Conservation (phyloP, 1,139 yeast species). For the Candida sanyaensis region DNA sequence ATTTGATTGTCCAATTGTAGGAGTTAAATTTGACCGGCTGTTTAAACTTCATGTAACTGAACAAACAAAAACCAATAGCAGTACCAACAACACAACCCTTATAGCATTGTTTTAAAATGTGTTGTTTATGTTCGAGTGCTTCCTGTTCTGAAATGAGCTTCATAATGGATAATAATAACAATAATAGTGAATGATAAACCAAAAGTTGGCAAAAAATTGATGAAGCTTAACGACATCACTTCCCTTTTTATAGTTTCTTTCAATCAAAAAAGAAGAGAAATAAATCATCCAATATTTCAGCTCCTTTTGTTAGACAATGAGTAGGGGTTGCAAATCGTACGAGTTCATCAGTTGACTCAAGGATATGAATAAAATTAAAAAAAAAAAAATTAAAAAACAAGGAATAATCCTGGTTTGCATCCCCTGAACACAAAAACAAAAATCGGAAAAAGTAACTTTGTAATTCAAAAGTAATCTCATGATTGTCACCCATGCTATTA, state of each 20-base stretch:
- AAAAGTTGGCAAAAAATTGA: not conserved
- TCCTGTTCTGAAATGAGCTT: slow-evolving; percentile 69
- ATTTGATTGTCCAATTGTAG: slow-evolving; percentile 48
- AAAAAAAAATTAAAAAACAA: no score
- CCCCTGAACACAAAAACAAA: no score
- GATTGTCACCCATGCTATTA: no score
- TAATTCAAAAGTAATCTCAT: no score
- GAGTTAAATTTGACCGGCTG: slow-evolving; percentile 21
- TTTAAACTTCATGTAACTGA: slow-evolving; percentile 25
- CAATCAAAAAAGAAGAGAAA: not conserved
- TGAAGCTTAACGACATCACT: not conserved
- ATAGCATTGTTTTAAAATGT: slow-evolving; percentile 59
- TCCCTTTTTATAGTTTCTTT: not conserved
- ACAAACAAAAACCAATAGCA: slow-evolving; percentile 51
- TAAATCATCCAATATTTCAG: not conserved
- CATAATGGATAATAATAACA: slow-evolving; percentile 40
- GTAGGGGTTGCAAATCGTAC: not conserved
- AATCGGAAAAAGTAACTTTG: no score
- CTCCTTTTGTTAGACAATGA: not conserved
- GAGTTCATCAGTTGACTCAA: slow-evolving; percentile 2
- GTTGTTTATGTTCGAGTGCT: slow-evolving; percentile 59
- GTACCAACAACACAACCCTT: slow-evolving; percentile 64
- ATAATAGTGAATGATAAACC: not conserved
- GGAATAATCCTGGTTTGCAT: no score
- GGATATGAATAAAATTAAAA: no score